Evolutionary conservation across 768 basidiomycete species (phyloP).

Genomic region (Mycena capillaripes): DNA sequence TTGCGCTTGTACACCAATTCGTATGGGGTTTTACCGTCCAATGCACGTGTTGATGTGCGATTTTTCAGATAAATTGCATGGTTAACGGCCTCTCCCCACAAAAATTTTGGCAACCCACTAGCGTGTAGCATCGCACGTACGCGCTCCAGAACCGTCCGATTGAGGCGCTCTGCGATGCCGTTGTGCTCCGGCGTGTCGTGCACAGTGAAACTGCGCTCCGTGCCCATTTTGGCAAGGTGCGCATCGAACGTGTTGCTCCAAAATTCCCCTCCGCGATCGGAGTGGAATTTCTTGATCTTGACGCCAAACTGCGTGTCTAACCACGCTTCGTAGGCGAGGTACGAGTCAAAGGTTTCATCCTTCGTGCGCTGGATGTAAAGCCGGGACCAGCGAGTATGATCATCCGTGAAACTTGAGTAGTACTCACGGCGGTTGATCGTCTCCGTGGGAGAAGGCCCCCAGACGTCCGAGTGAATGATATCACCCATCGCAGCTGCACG

Average conservation of each 20-base stretch:
- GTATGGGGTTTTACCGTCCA: constrained; percentile 41
- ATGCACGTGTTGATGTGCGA: constrained; percentile 35
- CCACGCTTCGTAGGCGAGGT: constrained; percentile 42
- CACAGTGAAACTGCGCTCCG: no score
- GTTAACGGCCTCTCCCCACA: constrained; percentile 50
- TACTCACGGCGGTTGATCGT: constrained; percentile 39
- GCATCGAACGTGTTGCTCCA: no score
- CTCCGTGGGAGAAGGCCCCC: constrained; percentile 45
- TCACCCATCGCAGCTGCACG: constrained; percentile 42
- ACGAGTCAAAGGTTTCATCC: constrained; percentile 42
- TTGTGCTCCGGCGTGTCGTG: constrained; percentile 52
- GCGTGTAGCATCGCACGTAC: constrained; percentile 48
- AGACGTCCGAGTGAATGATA: constrained; percentile 52
- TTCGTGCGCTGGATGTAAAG: constrained; percentile 46
- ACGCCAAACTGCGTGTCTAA: constrained; percentile 41
- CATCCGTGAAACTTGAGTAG: constrained; percentile 52
- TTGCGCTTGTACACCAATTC: constrained; percentile 38
- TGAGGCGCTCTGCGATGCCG: constrained; percentile 54
- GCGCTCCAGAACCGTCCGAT: constrained; percentile 46
- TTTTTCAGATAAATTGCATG: constrained; percentile 37
- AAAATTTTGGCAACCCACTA: constrained; percentile 43
- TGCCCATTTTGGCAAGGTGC: no score
- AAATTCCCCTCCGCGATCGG: constrained; percentile 49
- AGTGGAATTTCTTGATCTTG: constrained; percentile 45
- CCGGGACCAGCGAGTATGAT: constrained; percentile 43